These are phyloP conservation scores for Argentina anserina DNA, from an alignment of 306 rosid species.

Conservation along the genomic window DNA sequence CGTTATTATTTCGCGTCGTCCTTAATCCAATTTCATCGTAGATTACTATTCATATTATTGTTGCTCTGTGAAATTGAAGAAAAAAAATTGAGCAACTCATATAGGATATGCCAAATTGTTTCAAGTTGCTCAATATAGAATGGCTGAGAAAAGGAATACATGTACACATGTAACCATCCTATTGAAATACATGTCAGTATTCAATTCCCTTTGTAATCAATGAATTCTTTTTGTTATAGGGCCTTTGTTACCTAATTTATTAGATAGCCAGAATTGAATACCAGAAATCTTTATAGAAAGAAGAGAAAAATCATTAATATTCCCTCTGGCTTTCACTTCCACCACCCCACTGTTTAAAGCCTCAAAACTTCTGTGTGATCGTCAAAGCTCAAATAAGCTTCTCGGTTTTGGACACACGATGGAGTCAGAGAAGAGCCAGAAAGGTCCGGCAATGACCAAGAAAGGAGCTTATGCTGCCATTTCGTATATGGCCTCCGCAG, in stretches of 20 bases:
- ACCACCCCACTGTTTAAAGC: not conserved
- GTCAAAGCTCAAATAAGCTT: not conserved
- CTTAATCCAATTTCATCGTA: too few relatives aligned
- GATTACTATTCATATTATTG: too few relatives aligned
- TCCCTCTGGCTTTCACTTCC: not conserved
- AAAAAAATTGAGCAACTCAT: too few relatives aligned
- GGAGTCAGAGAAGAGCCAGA: slow-evolving; percentile 32
- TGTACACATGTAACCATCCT: not conserved
- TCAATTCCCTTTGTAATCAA: too few relatives aligned
- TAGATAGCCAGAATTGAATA: too few relatives aligned
- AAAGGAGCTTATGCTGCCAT: slow-evolving; percentile 62
- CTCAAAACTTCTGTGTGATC: not conserved
- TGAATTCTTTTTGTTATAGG: not conserved
- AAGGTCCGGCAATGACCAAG: slow-evolving; percentile 42
- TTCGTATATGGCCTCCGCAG: slow-evolving; percentile 68
- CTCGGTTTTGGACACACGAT: slow-evolving; percentile 11
- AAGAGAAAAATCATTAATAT: not conserved
- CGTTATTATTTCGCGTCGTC: too few relatives aligned
- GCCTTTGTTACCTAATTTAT: not conserved
- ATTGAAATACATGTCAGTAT: not conserved
- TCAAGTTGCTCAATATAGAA: too few relatives aligned
- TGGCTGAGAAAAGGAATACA: not conserved
- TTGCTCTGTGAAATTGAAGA: too few relatives aligned
- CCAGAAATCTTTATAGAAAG: not conserved
- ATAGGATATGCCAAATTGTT: too few relatives aligned